These are phyloP conservation scores for Isatis tinctoria DNA, from an alignment of 345 rosid species.

Conservation along the genomic window DNA sequence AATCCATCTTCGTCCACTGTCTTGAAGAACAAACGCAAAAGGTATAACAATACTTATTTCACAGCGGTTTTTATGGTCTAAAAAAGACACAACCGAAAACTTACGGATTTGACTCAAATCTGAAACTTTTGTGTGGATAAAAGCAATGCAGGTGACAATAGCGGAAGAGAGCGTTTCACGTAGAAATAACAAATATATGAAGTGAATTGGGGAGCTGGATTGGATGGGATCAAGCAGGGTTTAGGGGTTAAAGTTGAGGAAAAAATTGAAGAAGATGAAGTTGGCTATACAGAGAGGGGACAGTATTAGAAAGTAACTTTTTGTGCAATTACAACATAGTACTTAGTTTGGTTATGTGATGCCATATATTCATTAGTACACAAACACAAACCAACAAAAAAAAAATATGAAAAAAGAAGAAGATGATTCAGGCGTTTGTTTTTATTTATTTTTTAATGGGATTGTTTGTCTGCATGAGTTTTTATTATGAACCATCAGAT, in stretches of 20 bases:
- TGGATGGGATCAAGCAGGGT: constrained; percentile 19
- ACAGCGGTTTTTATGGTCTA: background rate
- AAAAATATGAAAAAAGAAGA: background rate
- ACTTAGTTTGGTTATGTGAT: constrained; percentile 30
- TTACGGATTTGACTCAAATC: background rate
- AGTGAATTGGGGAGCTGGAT: constrained; percentile 12
- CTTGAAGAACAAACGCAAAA: constrained; percentile 87
- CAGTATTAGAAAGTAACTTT: constrained; percentile 30
- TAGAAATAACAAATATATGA: constrained; percentile 23
- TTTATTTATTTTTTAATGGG: background rate
- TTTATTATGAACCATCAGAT: constrained; percentile 14
- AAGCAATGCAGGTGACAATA: constrained; percentile 97
- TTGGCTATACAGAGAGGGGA: constrained; percentile 24
- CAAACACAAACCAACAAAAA: constrained; percentile 13
- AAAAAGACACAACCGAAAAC: background rate
- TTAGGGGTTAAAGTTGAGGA: constrained; percentile 15
- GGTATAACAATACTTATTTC: constrained; percentile 39
- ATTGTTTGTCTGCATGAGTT: constrained; percentile 25
- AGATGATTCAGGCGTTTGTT: constrained; percentile 20
- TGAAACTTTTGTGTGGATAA: constrained; percentile 42
- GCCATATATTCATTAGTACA: constrained; percentile 21
- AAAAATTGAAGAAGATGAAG: background rate
- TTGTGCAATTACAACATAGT: constrained; percentile 30
- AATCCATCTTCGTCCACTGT: constrained; percentile 81
- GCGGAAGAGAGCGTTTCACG: constrained; percentile 48